These are phyloP conservation scores for Trypanosoma mega DNA, from an alignment of 208 protist genomes.

Conservation along the genomic window DNA sequence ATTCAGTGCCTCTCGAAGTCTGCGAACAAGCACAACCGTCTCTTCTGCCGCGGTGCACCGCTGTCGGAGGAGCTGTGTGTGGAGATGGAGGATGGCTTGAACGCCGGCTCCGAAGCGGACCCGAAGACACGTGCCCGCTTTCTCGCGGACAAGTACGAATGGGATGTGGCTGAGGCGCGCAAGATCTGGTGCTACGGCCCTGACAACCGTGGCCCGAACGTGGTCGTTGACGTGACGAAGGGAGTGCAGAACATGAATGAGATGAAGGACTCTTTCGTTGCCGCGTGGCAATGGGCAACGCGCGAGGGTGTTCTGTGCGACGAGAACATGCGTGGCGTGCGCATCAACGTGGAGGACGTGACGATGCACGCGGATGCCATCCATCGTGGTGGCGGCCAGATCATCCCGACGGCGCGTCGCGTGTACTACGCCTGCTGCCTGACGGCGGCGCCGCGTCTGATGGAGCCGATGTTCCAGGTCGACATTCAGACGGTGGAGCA, in stretches of 20 bases:
- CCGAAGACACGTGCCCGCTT: conserved; percentile 88
- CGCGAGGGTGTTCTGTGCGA: conserved; percentile 94
- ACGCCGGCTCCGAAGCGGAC: conserved; percentile 89
- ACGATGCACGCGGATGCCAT: conserved; percentile 98
- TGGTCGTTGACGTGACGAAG: conserved; percentile 97
- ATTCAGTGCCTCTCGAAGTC: conserved; percentile 91
- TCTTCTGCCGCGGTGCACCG: conserved; percentile 94
- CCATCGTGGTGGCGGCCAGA: conserved; percentile 98
- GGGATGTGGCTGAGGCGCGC: conserved; percentile 92
- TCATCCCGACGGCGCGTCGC: conserved; percentile 96
- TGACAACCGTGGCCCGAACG: conserved; percentile 95
- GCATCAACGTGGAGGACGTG: conserved; percentile 97
- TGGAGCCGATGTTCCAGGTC: conserved; percentile 98
- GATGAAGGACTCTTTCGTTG: conserved; percentile 97
- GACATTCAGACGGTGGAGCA: conserved; percentile 96
- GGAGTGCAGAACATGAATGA: conserved; percentile 98
- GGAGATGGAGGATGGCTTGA: conserved; percentile 92
- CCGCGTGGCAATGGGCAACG: conserved; percentile 96
- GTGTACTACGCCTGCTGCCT: conserved; percentile 95
- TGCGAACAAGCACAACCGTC: conserved; percentile 99
- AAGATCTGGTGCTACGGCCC: conserved; percentile 99
- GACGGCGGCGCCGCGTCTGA: conserved; percentile 90
- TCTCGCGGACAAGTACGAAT: conserved; percentile 91
- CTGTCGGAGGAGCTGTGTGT: conserved; percentile 92
- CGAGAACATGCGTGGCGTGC: conserved; percentile 97